phyloP scores from a whole-genome alignment of 805 yeast species.

The Ogataea trehaloabstinens region DNA sequence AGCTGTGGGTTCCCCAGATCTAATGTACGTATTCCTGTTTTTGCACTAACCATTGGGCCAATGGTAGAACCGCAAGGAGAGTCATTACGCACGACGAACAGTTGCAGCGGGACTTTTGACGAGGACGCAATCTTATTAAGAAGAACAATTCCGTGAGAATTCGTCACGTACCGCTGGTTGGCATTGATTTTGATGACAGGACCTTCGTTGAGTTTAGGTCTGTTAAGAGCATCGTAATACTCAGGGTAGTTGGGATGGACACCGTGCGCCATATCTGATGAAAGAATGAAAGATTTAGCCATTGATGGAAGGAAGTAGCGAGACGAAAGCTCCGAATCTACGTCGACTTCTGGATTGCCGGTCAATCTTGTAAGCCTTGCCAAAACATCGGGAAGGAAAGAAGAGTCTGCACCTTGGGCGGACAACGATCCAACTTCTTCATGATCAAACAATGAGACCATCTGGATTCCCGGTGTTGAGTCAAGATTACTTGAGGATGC shows the following conservation, averaged over 20 bases:
- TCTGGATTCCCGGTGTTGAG: conserved; percentile 56
- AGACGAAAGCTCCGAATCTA: conserved; percentile 27
- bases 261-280: conserved; percentile 97
- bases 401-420: conserved; percentile 96
- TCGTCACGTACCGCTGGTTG: conserved; percentile 92
- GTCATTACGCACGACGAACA: conserved; percentile 91
- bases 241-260: conserved; percentile 88
- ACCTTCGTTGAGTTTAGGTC: conserved; percentile 81
- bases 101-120: conserved; percentile 77
- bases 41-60: conserved; percentile 89
- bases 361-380: conserved; percentile 58
- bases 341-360: conserved; percentile 38
- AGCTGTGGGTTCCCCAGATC: conserved; percentile 91
- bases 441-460: conserved; percentile 87
- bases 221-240: conserved; percentile 73
- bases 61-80: conserved; percentile 96
- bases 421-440: conserved; percentile 93
- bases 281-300: conserved; percentile 80
- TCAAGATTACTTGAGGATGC: conserved; percentile 38
- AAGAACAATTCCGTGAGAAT: conserved; percentile 82
- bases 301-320: conserved; percentile 52
- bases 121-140: conserved; percentile 67
- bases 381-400: conserved; percentile 77
- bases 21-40: conserved; percentile 80
- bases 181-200: conserved; percentile 94